Percentiles rank a stretch among this genome's conserved stretches.
Conservation (phyloP, 441 rosid genomes). For the Corymbia calophylla region DNA sequence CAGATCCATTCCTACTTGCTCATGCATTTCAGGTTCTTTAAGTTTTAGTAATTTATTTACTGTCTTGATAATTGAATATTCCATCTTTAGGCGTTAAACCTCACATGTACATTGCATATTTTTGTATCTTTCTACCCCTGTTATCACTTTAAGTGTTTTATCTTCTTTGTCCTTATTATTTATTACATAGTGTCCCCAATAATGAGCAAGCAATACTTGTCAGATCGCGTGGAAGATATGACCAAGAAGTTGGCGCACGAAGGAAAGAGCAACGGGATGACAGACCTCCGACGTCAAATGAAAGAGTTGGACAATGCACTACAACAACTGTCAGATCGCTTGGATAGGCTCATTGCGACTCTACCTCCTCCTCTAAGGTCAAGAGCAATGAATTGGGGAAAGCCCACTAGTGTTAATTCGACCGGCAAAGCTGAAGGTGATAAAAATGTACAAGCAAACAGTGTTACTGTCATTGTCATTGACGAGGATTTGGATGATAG, state of each 20-base stretch:
- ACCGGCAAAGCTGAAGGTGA: neutral
- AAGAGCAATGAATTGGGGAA: neutral
- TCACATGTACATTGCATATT: neutral
- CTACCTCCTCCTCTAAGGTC: neutral
- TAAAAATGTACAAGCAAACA: neutral
- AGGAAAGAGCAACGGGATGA: neutral
- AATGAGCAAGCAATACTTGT: neutral
- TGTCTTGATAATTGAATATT: too few species aligned
- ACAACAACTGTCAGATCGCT: neutral
- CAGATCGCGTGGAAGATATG: neutral
- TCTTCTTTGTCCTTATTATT: too few species aligned
- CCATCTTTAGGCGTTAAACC: neutral
- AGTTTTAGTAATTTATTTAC: neutral
- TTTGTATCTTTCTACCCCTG: neutral
- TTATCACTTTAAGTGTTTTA: too few species aligned
- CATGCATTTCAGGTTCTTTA: neutral
- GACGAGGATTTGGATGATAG: neutral
- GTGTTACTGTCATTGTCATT: accelerated
- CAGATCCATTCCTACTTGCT: neutral
- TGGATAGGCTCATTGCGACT: neutral
- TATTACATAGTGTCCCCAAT: too few species aligned
- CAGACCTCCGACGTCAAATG: neutral
- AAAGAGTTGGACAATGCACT: neutral
- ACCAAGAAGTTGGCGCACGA: neutral
- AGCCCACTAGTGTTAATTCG: neutral